Conservation (phyloP, 2,329 filamentous ascomycete species). For the Monosporascus sp. region DNA sequence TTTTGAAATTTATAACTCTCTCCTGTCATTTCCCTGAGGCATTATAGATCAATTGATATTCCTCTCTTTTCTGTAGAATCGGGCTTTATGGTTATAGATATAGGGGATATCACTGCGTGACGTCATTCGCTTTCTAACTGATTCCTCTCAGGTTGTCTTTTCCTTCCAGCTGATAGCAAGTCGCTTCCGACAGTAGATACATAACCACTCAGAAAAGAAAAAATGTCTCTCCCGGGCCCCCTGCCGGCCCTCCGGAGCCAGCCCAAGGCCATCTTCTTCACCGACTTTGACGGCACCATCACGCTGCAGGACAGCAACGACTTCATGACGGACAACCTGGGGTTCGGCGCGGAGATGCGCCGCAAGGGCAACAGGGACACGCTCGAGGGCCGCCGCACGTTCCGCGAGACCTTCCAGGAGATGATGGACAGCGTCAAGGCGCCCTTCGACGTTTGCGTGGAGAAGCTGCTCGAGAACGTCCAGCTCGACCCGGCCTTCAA, state of each 20-base stretch:
- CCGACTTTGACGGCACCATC: constrained; percentile 96
- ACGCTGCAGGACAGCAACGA: constrained; percentile 66
- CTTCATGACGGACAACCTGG: constrained; percentile 83
- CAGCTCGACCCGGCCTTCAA: constrained; percentile 83
- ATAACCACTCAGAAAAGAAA: constrained; percentile 21
- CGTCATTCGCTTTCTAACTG: neutral
- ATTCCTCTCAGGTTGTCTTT: neutral
- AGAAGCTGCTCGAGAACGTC: constrained; percentile 75
- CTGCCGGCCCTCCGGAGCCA: constrained; percentile 59
- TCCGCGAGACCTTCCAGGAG: constrained; percentile 80
- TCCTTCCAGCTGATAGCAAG: neutral
- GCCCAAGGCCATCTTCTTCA: constrained; percentile 96
- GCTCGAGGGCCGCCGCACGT: constrained; percentile 63
- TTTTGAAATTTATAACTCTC: no score
- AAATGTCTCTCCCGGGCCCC: constrained; percentile 37
- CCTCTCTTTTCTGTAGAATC: no score
- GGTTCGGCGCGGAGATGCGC: constrained; percentile 70
- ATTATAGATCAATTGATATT: no score
- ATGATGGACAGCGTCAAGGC: constrained; percentile 86
- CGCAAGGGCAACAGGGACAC: constrained; percentile 70
- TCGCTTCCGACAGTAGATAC: neutral
- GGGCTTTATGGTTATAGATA: no score
- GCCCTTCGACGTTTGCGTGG: constrained; percentile 78
- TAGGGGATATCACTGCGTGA: neutral
- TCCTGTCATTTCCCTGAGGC: no score